Conservation (phyloP, 2,329 filamentous ascomycete species). For the Exserohilum turcica region DNA sequence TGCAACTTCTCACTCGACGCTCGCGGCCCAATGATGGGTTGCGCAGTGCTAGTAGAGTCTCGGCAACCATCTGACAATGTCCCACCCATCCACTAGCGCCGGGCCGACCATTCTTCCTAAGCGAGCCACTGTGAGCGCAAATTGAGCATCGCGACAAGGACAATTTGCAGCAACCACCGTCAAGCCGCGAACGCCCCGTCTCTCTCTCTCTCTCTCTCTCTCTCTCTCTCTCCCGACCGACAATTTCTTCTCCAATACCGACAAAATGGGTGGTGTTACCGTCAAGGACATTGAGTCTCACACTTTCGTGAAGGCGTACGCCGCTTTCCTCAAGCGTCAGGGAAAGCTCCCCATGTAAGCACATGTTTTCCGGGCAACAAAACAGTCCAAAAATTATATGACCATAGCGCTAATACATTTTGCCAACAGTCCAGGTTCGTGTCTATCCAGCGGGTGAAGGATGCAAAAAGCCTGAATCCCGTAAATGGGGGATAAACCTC, state of each 20-base stretch:
- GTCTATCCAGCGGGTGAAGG: constrained; percentile 44
- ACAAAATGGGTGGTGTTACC: constrained; percentile 79
- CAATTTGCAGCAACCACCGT: constrained; percentile 26
- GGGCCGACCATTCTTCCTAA: constrained; percentile 30
- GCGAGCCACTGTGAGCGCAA: constrained; percentile 26
- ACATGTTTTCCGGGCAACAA: background rate
- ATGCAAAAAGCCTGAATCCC: constrained; percentile 58
- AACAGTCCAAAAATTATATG: too few species aligned
- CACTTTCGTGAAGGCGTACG: constrained; percentile 86
- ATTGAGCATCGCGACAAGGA: constrained; percentile 7
- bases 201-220: too few species aligned
- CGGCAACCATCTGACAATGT: background rate
- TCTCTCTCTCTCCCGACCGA: constrained; percentile 17
- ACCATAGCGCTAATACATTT: constrained; percentile 27
- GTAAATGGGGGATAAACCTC: constrained; percentile 57
- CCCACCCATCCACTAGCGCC: constrained; percentile 10
- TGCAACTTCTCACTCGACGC: too few species aligned
- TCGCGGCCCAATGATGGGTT: constrained; percentile 1
- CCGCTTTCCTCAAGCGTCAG: constrained; percentile 90
- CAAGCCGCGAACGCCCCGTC: constrained; percentile 26
- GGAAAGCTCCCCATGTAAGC: constrained; percentile 79
- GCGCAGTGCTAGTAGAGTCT: background rate
- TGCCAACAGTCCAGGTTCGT: constrained; percentile 68
- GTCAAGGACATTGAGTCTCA: constrained; percentile 90
- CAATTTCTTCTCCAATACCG: constrained; percentile 52